phyloP scores from a whole-genome alignment of 2,329 filamentous ascomycete species.

The Paraconiothyrium sp. region DNA sequence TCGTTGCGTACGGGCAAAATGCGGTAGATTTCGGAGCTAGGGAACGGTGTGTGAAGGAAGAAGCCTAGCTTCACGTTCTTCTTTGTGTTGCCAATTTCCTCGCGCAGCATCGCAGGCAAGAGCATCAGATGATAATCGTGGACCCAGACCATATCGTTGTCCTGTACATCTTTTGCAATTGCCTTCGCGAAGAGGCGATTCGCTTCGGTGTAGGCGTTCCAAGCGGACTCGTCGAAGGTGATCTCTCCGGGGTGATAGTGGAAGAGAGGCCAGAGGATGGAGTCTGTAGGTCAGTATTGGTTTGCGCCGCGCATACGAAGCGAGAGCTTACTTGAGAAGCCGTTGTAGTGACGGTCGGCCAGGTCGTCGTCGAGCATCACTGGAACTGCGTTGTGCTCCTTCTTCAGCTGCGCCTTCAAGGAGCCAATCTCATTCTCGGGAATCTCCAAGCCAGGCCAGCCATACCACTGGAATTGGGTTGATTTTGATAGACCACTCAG shows the following conservation, averaged over 20 bases:
- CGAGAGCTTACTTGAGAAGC: conserved; percentile 82
- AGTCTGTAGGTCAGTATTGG: conserved; percentile 63
- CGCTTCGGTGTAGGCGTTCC: conserved; percentile 91
- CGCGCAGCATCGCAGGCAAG: conserved; percentile 91
- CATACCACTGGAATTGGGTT: conserved; percentile 97
- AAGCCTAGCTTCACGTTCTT: conserved; percentile 98
- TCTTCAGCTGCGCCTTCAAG: conserved; percentile 80
- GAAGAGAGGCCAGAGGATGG: conserved; percentile 97
- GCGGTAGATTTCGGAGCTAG: conserved; percentile 94
- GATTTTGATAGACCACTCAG: conserved; percentile 91
- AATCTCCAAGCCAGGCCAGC: conserved; percentile 93
- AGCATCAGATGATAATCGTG: conserved; percentile 99
- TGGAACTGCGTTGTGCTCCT: conserved; percentile 88
- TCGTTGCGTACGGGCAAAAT: conserved; percentile 93
- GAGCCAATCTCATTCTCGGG: conserved; percentile 81
- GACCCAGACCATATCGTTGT: conserved; percentile 96
- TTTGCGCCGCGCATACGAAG: neutral
- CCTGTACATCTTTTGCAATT: conserved; percentile 85
- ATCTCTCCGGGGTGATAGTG: conserved; percentile 99
- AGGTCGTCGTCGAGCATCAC: conserved; percentile 95
- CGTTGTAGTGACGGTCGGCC: conserved; percentile 96
- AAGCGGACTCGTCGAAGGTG: conserved; percentile 94
- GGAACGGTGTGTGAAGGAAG: conserved; percentile 97
- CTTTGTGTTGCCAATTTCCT: conserved; percentile 81
- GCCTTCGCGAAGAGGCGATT: conserved; percentile 92